Base-by-base conservation (phyloP, 768 basidiomycete species). In the Pulveroboletus ravenelii region DNA sequence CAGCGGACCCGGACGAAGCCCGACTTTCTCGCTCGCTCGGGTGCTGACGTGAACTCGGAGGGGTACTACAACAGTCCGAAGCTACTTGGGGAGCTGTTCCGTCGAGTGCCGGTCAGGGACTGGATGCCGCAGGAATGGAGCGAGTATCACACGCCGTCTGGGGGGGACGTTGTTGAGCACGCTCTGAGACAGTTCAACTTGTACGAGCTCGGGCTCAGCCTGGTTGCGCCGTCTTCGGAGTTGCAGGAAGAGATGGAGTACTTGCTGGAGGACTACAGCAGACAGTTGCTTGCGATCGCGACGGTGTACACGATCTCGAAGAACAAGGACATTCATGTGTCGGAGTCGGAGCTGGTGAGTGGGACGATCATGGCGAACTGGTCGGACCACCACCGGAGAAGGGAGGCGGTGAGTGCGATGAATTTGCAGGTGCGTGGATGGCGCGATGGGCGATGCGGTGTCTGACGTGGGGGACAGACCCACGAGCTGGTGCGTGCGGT, bases 331-430 rank as follows among this genome's bases (percentile, higher is more conserved):
- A 48, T 62, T 6, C 34, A 60, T 12, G 55, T 75, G 29, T 65
- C 75, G 5, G 74, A 75, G 48, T 68, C 73, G 9, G 74, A 75
- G 61, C 60, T 76, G 1, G 64, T 75, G 12, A 75, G 73, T 31
- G 74, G 74, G 17, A 75, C 75, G 18, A 76, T 75, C 23, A 71
- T 74, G 59, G 73, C 71, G 10, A 70, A 67, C 45, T 75, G 74
- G 67, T 52, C 63, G 7, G 74, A 75, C 57, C 75, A 72, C 53
- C 68, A 70, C 29, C 71, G 69, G 49, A 55, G 75, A 38, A 57
- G 68, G 37, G 74, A 74, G 41, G 70, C 71, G 2, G 68, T 72
- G 5, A 40, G 60, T 14, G 67, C 74, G 18, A 76, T 75, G 74
- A 75, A 75, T 50, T 29, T 76, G 20, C 73, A 75, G 71, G 74